Conservation (phyloP, 306 rosid species). For the Quercus alba region DNA sequence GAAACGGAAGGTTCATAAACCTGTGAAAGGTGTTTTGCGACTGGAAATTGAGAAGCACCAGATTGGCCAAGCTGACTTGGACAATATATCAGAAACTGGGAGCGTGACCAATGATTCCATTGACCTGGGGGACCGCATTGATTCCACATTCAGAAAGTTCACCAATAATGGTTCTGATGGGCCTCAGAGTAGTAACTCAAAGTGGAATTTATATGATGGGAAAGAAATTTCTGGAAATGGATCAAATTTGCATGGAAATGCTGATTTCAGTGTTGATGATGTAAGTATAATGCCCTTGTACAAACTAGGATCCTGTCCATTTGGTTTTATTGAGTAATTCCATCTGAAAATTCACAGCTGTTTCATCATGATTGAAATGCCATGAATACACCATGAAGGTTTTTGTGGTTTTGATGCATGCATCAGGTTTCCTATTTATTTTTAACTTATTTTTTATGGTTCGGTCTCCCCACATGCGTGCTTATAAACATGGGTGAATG, state of each 20-base stretch:
- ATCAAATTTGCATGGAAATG: slow-evolving; percentile 51
- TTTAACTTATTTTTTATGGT: background rate
- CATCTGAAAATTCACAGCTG: too few species aligned
- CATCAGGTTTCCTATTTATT: background rate
- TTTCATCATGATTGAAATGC: background rate
- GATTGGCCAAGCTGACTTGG: slow-evolving; percentile 71
- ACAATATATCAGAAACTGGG: slow-evolving; percentile 85
- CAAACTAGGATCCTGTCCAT: background rate
- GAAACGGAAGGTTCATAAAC: slow-evolving; percentile 89
- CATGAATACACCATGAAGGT: background rate
- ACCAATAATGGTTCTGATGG: slow-evolving; percentile 73
- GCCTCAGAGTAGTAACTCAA: slow-evolving; percentile 69
- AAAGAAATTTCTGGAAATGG: slow-evolving; percentile 71
- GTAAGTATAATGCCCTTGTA: slow-evolving; percentile 44
- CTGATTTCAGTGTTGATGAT: slow-evolving; percentile 59
- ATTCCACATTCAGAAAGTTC: slow-evolving; percentile 60
- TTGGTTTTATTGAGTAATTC: background rate
- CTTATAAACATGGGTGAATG: background rate
- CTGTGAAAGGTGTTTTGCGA: slow-evolving; percentile 87
- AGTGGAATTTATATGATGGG: slow-evolving; percentile 55
- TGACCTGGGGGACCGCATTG: slow-evolving; percentile 69
- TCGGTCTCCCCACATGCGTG: background rate
- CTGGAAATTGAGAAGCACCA: slow-evolving; percentile 96
- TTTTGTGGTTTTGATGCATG: too few species aligned
- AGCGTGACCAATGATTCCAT: slow-evolving; percentile 76